Base-by-base conservation (phyloP, 352 stramenopile genomes). In the Nothophytophthora sp. region DNA sequence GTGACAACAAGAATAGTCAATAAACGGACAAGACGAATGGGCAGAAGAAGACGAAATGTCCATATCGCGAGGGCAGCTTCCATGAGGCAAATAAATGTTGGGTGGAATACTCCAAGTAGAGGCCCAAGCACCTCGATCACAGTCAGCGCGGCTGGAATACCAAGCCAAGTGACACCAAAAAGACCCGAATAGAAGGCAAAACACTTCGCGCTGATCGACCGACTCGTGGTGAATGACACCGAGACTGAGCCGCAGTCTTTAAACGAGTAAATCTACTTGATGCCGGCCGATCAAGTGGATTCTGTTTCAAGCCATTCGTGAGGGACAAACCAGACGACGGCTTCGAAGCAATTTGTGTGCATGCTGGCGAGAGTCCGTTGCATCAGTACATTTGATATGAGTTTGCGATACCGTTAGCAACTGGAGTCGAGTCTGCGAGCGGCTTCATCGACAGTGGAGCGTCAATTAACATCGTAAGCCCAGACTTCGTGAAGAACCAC, bases 361-460 rank as follows among this genome's bases (percentile, higher is more conserved):
- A 46, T 24, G 39, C 34, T 23, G 39, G 34, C 23, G 24, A 25
- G 15, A 25, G 23, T 13, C 34, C 39, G 34, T 22, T 16, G n/a
- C 23, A 46, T 9, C 24, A 13, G 39, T 46, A 35, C 25, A 46
- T 46, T 22, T n/a, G n/a, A n/a, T n/a, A n/a, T n/a, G n/a, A 12
- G 23, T 15, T 16, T 46, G 39, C 39, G 34, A 35, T 46, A n/a
- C n/a, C n/a, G 39, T 35, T 46, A 8, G 24, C 3, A 35, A 16
- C n/a, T 15, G 43, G 28, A 8, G 4, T 13, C 4, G 15, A 40
- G 24, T 33, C 10, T 32, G 43, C 43, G 13, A 50, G 24, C 42
- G 37, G 12, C 7, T 55, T 55, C 48, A 33, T 55, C 8, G 28
- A 48, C n/a, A 48, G 48, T 35, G 48, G 48, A 27, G 48, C 37